phyloP scores from a whole-genome alignment of 2,329 filamentous ascomycete genomes.

The Colletotrichum tabaci region DNA sequence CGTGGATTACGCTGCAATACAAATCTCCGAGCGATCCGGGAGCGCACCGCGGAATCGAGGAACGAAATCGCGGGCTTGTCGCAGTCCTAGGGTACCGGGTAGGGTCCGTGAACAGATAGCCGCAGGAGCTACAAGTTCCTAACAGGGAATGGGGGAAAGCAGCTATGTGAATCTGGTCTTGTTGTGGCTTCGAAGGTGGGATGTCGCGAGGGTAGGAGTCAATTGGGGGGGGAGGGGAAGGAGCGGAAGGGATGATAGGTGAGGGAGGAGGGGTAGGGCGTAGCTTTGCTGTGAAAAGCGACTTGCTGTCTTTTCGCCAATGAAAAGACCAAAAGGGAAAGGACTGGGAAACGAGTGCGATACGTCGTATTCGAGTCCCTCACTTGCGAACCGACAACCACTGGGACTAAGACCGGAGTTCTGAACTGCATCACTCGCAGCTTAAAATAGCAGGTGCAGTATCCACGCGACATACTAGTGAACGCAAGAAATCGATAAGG shows the following conservation, averaged over 20 bases:
- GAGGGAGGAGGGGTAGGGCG: not conserved
- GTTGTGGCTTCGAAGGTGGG: conserved; percentile 8
- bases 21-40: conserved; percentile 37
- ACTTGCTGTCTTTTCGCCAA: not conserved
- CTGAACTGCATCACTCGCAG: not conserved
- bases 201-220: conserved; percentile 8
- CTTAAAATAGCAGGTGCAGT: conserved; percentile 13
- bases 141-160: not conserved
- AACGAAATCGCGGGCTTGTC: not conserved
- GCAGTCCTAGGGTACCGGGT: not conserved
- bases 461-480: conserved; percentile 19
- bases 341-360: conserved; percentile 4
- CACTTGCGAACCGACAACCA: not conserved
- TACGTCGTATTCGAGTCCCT: conserved; percentile 12
- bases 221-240: not conserved
- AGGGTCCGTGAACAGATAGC: not conserved
- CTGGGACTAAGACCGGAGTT: not conserved
- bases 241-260: too few relatives aligned
- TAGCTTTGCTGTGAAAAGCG: not conserved
- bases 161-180: not conserved
- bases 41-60: not conserved
- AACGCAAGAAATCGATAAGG: not conserved
- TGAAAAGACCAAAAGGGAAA: not conserved
- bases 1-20: conserved; percentile 1
- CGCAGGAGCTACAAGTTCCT: not conserved